These are phyloP conservation scores for Mycena polygramma DNA, from an alignment of 768 basidiomycete species.

Conservation along the genomic window DNA sequence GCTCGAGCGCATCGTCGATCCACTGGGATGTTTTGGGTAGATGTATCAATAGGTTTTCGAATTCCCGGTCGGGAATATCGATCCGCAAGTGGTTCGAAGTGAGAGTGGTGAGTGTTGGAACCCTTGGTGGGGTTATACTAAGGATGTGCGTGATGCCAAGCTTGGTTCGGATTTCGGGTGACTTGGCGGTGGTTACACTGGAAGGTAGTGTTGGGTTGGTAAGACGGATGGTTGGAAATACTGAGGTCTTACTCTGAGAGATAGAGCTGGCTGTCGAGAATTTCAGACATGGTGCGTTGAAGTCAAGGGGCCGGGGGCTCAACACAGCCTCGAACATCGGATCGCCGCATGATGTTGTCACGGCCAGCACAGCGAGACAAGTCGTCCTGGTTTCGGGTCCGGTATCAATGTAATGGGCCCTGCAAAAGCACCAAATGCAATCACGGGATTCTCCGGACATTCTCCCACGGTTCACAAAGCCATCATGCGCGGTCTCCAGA, in stretches of 20 bases:
- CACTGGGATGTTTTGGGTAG: background rate
- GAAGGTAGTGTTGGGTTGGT: background rate
- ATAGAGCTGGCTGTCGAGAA: background rate
- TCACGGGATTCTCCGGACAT: too few species aligned
- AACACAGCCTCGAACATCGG: too few species aligned
- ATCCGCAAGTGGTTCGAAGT: background rate
- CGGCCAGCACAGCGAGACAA: too few species aligned
- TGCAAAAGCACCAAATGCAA: too few species aligned
- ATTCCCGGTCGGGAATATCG: background rate
- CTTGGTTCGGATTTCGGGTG: background rate
- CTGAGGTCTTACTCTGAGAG: constrained; percentile 1
- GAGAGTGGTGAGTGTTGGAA: background rate
- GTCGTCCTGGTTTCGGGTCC: too few species aligned
- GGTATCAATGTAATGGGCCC: too few species aligned
- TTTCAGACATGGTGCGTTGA: background rate
- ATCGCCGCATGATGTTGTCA: too few species aligned
- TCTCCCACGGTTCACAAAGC: too few species aligned
- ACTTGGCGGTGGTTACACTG: background rate
- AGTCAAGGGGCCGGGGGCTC: too few species aligned
- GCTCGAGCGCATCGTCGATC: background rate
- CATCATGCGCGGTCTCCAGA: too few species aligned
- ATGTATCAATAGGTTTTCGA: background rate
- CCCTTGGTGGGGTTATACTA: background rate
- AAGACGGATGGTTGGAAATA: background rate
- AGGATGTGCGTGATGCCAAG: background rate